Percentiles rank a stretch among this genome's conserved stretches.
phyloP scores from a whole-genome alignment of 108 stramenopile genomes.

The Fistulifera pelliculosa region DNA sequence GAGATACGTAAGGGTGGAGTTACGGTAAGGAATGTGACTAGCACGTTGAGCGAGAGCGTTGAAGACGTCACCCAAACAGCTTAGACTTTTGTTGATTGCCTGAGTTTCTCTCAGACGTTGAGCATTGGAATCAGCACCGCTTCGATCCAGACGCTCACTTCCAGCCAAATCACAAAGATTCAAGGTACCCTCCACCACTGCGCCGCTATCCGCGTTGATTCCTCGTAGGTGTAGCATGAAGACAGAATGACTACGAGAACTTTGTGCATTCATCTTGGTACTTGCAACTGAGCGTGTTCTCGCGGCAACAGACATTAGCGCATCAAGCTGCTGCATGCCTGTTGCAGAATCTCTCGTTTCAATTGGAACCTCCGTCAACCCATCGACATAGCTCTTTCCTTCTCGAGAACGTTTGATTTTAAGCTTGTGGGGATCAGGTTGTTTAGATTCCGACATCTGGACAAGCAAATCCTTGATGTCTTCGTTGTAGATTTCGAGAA shows the following conservation, averaged over 20 bases:
- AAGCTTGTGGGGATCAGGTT: constrained; percentile 38
- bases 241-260: constrained; percentile 96
- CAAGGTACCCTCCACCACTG: constrained; percentile 85
- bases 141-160: constrained; percentile 93
- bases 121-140: constrained; percentile 77
- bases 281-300: constrained; percentile 87
- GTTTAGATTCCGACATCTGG: constrained; percentile 25
- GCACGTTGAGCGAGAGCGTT: constrained; percentile 81
- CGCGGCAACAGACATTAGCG: constrained; percentile 81
- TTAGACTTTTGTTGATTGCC: constrained; percentile 97
- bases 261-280: constrained; percentile 97
- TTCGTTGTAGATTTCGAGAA: constrained; percentile 99
- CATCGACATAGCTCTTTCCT: constrained; percentile 83
- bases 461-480: constrained; percentile 88
- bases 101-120: constrained; percentile 90
- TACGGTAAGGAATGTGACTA: constrained; percentile 89
- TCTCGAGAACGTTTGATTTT: constrained; percentile 68
- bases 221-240: constrained; percentile 97
- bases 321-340: constrained; percentile 76
- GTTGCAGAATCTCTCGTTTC: constrained; percentile 49
- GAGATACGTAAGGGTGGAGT: constrained; percentile 91
- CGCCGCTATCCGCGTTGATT: constrained; percentile 77
- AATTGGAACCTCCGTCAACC: constrained; percentile 77
- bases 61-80: constrained; percentile 97
- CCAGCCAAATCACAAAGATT: constrained; percentile 98